Evolutionary conservation across 495 filamentous ascomycete genomes (phyloP).

Genomic region (Neurospora discreta): DNA sequence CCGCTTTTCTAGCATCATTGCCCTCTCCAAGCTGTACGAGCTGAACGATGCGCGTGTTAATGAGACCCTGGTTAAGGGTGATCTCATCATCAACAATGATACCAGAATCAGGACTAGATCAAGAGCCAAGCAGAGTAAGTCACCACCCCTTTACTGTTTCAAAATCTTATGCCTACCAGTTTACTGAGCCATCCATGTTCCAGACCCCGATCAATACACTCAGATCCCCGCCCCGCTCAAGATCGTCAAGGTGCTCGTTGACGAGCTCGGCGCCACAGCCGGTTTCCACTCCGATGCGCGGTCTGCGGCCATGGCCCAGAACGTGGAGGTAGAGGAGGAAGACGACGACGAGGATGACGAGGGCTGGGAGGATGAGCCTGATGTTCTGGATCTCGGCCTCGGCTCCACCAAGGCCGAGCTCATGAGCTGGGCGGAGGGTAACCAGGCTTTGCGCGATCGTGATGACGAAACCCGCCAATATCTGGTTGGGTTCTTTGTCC

Average conservation of each 20-base stretch:
- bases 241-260: constrained; percentile 89
- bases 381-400: constrained; percentile 57
- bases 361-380: constrained; percentile 81
- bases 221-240: constrained; percentile 79
- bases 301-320: constrained; percentile 39
- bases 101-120: constrained; percentile 90
- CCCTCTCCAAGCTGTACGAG: constrained; percentile 77
- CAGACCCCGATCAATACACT: constrained; percentile 85
- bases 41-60: constrained; percentile 73
- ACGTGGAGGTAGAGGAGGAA: constrained; percentile 34
- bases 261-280: constrained; percentile 66
- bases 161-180: background rate
- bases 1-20: constrained; percentile 56
- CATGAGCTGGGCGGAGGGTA: constrained; percentile 61
- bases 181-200: constrained; percentile 3
- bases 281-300: constrained; percentile 26
- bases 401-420: constrained; percentile 60
- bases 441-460: constrained; percentile 47
- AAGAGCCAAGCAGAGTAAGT: constrained; percentile 59
- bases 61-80: constrained; percentile 77
- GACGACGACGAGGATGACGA: constrained; percentile 57
- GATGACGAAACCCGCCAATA: constrained; percentile 90
- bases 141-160: background rate
- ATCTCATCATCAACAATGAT: constrained; percentile 70
- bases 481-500: constrained; percentile 70